phyloP scores from a whole-genome alignment of 805 yeast species.

The Pichia occidentalis region DNA sequence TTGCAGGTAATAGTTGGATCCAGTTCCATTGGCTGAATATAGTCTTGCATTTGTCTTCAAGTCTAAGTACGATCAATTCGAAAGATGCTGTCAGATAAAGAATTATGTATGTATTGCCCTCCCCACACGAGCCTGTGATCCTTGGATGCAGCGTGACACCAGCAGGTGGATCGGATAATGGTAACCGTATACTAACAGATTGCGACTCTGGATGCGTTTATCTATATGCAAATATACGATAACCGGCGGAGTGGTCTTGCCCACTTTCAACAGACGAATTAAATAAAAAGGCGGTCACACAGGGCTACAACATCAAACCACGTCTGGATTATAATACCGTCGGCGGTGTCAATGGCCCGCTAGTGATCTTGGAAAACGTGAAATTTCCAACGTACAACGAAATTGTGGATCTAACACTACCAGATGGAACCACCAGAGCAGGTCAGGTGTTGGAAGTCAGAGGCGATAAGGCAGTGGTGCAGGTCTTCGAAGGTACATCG shows the following conservation, averaged over 20 bases:
- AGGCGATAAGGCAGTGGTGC: conserved; percentile 95
- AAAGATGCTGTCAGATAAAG: conserved; percentile 36
- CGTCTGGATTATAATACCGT: conserved; percentile 92
- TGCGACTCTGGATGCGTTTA: too few relatives aligned
- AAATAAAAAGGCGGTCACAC: conserved; percentile 86
- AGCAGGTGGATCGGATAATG: too few relatives aligned
- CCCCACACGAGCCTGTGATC: too few relatives aligned
- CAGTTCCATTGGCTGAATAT: too few relatives aligned
- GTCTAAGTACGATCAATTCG: too few relatives aligned
- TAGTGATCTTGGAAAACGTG: conserved; percentile 83
- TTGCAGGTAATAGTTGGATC: too few relatives aligned
- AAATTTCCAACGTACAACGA: conserved; percentile 90
- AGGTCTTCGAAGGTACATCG: conserved; percentile 98
- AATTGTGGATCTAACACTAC: conserved; percentile 92
- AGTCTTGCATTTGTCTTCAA: too few relatives aligned
- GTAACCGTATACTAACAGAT: too few relatives aligned
- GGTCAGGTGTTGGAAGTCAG: conserved; percentile 98
- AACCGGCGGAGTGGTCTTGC: too few relatives aligned
- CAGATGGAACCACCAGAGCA: conserved; percentile 90
- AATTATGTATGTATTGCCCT: conserved; percentile 31
- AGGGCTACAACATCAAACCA: conserved; percentile 88
- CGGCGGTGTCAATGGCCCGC: conserved; percentile 97
- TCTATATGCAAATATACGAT: too few relatives aligned
- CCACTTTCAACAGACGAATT: conserved; percentile 53
- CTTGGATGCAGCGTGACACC: too few relatives aligned